Conservation (phyloP, 768 basidiomycete genomes). For the Rhodotorula kratochvilovae region DNA sequence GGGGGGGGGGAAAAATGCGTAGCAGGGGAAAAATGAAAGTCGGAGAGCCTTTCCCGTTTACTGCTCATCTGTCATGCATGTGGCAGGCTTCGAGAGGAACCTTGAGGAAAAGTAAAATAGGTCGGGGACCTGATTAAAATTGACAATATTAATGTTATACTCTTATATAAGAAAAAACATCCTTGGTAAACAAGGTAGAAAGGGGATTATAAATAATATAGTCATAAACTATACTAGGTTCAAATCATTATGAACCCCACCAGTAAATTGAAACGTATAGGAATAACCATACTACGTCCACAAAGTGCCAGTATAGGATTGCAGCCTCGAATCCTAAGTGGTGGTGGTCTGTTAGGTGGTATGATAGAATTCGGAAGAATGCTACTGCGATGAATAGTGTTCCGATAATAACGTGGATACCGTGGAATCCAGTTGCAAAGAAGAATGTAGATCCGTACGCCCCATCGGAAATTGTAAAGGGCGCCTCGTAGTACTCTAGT, state of each 20-base stretch:
- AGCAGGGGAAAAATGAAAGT: no score
- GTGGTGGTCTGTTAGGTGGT: constrained; percentile 40
- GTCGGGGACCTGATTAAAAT: no score
- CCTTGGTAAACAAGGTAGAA: no score
- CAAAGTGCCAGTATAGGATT: constrained; percentile 37
- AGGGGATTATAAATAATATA: no score
- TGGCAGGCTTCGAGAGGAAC: no score
- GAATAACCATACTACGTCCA: constrained; percentile 34
- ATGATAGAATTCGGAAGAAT: constrained; percentile 36
- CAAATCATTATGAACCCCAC: constrained; percentile 28
- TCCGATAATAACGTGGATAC: constrained; percentile 39
- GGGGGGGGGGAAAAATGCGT: no score
- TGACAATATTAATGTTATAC: background rate
- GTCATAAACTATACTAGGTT: no score
- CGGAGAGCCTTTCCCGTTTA: no score
- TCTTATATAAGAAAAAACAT: no score
- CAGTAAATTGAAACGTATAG: constrained; percentile 32
- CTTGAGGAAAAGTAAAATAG: no score
- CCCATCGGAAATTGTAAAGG: constrained; percentile 35
- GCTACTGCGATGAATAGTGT: constrained; percentile 38
- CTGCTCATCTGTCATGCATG: no score
- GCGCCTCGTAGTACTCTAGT: constrained; percentile 36
- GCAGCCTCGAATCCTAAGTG: constrained; percentile 36
- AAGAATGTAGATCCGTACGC: constrained; percentile 38
- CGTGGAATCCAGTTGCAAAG: constrained; percentile 39